Conservation (phyloP, 306 rosid genomes). For the Dalbergia oliveri region DNA sequence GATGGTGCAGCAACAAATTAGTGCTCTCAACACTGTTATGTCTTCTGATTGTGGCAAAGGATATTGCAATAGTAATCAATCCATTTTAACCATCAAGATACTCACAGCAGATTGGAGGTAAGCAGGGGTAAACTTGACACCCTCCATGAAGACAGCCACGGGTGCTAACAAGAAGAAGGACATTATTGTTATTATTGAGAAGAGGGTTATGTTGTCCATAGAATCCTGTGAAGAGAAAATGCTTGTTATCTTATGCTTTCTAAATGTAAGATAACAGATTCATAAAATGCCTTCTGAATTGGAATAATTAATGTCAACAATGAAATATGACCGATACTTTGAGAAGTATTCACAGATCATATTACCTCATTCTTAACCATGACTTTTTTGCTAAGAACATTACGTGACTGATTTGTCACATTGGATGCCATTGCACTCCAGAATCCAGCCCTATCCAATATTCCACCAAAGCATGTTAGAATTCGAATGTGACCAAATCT, state of each 20-base stretch:
- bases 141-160: slow-evolving; percentile 82
- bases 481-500: slow-evolving; percentile 3
- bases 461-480: slow-evolving; percentile 43
- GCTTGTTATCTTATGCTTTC: slow-evolving; percentile 26
- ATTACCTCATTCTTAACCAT: slow-evolving; percentile 89
- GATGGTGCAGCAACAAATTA: slow-evolving; percentile 21
- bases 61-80: slow-evolving; percentile 19
- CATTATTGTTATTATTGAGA: slow-evolving; percentile 93
- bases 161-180: slow-evolving; percentile 91
- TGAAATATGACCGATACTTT: slow-evolving; percentile 32
- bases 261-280: slow-evolving; percentile 11
- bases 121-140: slow-evolving; percentile 88
- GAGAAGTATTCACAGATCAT: slow-evolving; percentile 21
- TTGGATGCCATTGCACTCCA: slow-evolving; percentile 99
- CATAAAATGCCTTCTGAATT: slow-evolving; percentile 15
- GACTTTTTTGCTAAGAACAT: slow-evolving; percentile 96
- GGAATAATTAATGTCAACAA: slow-evolving; percentile 5
- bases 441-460: slow-evolving; percentile 85
- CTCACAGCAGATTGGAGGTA: slow-evolving; percentile 85
- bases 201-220: slow-evolving; percentile 94
- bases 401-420: slow-evolving; percentile 92
- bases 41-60: slow-evolving; percentile 27
- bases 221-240: slow-evolving; percentile 72
- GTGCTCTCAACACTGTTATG: slow-evolving; percentile 8
- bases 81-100: slow-evolving; percentile 42